phyloP scores from a whole-genome alignment of 2,329 filamentous ascomycete species.

The Sphaerulina populicola region DNA sequence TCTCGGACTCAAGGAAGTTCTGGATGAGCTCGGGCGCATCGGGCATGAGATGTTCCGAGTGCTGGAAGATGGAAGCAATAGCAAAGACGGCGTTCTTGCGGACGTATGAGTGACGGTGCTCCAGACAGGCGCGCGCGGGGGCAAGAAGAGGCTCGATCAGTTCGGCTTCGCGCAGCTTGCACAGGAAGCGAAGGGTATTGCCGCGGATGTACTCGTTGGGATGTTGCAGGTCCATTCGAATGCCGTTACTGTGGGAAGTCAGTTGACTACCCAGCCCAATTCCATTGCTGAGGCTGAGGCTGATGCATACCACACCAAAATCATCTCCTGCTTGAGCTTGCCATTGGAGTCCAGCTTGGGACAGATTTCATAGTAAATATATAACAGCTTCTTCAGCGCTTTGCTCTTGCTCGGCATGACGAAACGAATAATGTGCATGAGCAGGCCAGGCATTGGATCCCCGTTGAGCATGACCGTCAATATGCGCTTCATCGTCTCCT shows the following conservation, averaged over 20 bases:
- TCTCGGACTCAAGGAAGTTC: constrained; percentile 82
- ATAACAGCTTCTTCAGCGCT: constrained; percentile 91
- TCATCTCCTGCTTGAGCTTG: constrained; percentile 99
- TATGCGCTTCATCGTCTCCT: constrained; percentile 72
- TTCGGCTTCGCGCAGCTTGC: constrained; percentile 90
- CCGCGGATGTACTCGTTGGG: constrained; percentile 97
- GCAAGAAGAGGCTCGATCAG: constrained; percentile 93
- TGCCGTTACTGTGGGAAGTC: constrained; percentile 65
- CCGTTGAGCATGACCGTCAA: constrained; percentile 97
- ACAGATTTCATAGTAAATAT: constrained; percentile 99
- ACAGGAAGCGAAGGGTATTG: constrained; percentile 95
- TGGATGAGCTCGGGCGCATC: constrained; percentile 90
- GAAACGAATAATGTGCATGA: constrained; percentile 99
- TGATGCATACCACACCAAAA: constrained; percentile 76
- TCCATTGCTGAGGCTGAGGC: neutral
- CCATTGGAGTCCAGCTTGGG: constrained; percentile 86
- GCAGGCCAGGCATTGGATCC: constrained; percentile 84
- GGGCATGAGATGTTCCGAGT: constrained; percentile 85
- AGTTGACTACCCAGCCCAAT: neutral
- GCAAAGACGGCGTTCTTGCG: constrained; percentile 97
- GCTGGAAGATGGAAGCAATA: constrained; percentile 81
- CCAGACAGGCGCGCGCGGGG: constrained; percentile 81
- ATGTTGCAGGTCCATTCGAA: constrained; percentile 93
- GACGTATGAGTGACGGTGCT: constrained; percentile 94
- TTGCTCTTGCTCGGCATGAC: constrained; percentile 99